Base-by-base conservation (phyloP, 1,284 basidiomycete species). In the Paramarasmius palmivorus region DNA sequence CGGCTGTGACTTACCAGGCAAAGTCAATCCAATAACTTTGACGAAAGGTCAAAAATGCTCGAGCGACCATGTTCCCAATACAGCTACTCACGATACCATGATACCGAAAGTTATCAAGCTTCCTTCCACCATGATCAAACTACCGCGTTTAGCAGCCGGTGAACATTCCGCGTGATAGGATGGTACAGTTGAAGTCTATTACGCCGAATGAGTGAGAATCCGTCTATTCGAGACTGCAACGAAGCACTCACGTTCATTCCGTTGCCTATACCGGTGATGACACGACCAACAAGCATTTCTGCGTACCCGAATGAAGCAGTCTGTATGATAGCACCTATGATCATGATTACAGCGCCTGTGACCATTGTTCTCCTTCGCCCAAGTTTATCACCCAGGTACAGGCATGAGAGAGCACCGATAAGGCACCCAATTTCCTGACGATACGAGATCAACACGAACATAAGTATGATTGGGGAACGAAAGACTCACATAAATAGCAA, bases 41-140 rank as follows among this genome's bases (percentile, higher is more conserved):
- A 17, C 50, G 20, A 15, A 32, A 8, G 25, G 38, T 44, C 40
- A 39, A 35, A 9, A 41, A 15, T 35, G 25, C 38, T 15, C 41
- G n/a, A 26, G n/a, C 12, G 22, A 23, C 34, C 17, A 19, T 32
- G 49, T 10, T 34, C 25, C 17, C 20, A 5, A 19, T 20, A 19
- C 15, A 44, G 38, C 4, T 15, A 78, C 81, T 70, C 58, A 83
- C 79, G 82, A 81, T 54, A 88, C 68, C 79, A 86, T 87, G 61
- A 88, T 81, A 56, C 87, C 87, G 60, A 85, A 83, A 2, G 84
- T 82, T 54, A 89, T 87, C 2, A 89, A 70, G 61, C 78, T 81
- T 3, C 86, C 83, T 68, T 88, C 85, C 40, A 88, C 73, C 77
- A 86, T 84, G 41, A 88, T 87, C 53, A 86, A 74, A 55, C 79